Base-by-base conservation (phyloP, 108 stramenopile genomes). In the Fistulifera pelliculosa region DNA sequence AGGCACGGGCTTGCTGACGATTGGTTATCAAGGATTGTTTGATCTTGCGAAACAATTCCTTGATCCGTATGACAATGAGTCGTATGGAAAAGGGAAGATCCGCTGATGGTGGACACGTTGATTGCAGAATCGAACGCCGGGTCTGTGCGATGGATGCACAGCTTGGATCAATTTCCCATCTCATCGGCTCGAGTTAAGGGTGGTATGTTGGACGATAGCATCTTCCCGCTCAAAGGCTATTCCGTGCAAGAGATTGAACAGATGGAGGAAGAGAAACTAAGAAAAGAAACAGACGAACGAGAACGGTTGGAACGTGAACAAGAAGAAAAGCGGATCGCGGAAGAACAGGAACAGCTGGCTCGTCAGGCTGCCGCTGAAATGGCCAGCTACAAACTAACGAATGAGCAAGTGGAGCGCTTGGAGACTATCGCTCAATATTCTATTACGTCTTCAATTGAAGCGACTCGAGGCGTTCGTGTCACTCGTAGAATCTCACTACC, bases 11-110 rank as follows among this genome's bases (percentile, higher is more conserved):
- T 50, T 94, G 23, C 56, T 92, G 27, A 90, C 87, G 0, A 69
- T 90, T 64, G 85, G 81, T 31, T 93, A 90, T 47, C 86, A 87
- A 59, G 94, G 94, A 6, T 54, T 94, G 27, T 87, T 92, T 66
- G 89, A 93, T 81, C 70, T 94, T 1, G 82, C 94, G 21, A 94
- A 94, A 58, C 87, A 85, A 58, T 93, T 94, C 58, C 59, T 94
- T 45, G 94, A 94, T 71, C 94, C 94, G 12, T 92, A 88, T 59
- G 86, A 90, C 59, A 94, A 94, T 66, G 19, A 45, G 52, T 85
- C 75, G 58, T 93, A 88, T 52, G 90, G 90, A 3, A 80, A 81
- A 45, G 90, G 1, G 90, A 92, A 52, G 90, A 93, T 65, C 90
- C 90, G n/a, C 52, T 93, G 28, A 73, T 72, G 18, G 83, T 93